Conservation (phyloP, 2,329 filamentous ascomycete genomes). For the Colletotrichum liaoningense region DNA sequence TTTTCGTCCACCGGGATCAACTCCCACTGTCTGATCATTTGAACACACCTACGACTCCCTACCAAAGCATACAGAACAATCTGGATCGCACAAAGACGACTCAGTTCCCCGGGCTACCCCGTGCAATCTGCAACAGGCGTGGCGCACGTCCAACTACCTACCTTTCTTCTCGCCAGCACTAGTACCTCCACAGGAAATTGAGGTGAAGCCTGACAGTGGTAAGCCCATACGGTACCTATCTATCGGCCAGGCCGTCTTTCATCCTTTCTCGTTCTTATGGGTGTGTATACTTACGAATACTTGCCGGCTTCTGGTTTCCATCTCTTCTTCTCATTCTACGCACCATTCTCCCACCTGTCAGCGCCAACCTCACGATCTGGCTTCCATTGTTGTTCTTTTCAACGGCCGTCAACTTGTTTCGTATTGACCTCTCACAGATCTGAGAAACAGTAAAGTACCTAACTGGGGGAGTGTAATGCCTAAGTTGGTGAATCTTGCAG, state of each 20-base stretch:
- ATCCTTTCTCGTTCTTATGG: neutral
- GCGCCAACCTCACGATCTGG: neutral
- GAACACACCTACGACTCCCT: no score
- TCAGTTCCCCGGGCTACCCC: slow-evolving; percentile 4
- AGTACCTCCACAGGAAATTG: neutral
- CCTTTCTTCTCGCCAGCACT: neutral
- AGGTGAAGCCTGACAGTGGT: neutral
- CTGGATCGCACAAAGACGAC: neutral
- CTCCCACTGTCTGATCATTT: no score
- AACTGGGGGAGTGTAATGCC: neutral
- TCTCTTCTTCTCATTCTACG: neutral
- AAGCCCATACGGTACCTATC: neutral
- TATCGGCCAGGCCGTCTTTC: slow-evolving; percentile 2
- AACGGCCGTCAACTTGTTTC: neutral
- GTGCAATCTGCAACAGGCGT: slow-evolving; percentile 9
- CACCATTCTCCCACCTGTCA: neutral
- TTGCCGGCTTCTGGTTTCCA: neutral
- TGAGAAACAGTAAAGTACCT: neutral
- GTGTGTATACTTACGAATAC: neutral
- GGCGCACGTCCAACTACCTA: slow-evolving; percentile 9
- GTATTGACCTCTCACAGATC: neutral
- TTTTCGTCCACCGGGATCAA: no score
- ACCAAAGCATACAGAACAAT: neutral
- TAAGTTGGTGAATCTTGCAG: neutral
- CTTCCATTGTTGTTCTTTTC: neutral